These are phyloP conservation scores for Viola odorata DNA, from an alignment of 345 rosid genomes.

Conservation along the genomic window DNA sequence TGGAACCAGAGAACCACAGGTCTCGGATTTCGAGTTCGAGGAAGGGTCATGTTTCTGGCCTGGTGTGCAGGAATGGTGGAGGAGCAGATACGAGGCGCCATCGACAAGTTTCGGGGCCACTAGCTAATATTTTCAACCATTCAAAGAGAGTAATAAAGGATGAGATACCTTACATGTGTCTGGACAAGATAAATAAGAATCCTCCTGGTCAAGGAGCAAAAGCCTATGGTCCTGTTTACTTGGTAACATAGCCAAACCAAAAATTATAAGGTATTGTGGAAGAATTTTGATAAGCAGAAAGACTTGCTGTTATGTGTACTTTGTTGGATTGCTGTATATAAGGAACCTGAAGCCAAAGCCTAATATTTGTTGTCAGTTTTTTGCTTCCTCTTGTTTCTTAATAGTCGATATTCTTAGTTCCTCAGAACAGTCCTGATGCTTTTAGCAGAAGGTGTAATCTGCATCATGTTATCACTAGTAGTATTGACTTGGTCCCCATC, in stretches of 20 bases:
- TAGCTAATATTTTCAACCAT: slow-evolving; percentile 29
- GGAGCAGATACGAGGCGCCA: slow-evolving; percentile 13
- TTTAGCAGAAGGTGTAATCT: too few relatives aligned
- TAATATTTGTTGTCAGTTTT: neutral
- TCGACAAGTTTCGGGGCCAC: slow-evolving; percentile 40
- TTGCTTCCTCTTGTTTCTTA: neutral
- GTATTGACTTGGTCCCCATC: too few relatives aligned
- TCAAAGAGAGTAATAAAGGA: slow-evolving; percentile 20
- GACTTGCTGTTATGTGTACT: too few relatives aligned
- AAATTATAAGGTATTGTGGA: neutral
- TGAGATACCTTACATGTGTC: slow-evolving; percentile 37
- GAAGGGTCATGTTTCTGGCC: slow-evolving; percentile 42
- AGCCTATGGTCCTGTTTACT: slow-evolving; percentile 47
- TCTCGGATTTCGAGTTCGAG: slow-evolving; percentile 20
- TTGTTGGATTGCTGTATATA: neutral
- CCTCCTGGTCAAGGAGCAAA: slow-evolving; percentile 19
- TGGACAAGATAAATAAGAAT: slow-evolving; percentile 22
- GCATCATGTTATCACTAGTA: too few relatives aligned
- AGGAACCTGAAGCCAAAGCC: neutral
- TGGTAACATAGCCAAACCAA: slow-evolving; percentile 33
- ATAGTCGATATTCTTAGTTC: neutral
- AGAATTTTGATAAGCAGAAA: neutral
- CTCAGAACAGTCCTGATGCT: too few relatives aligned
- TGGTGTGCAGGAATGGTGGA: slow-evolving; percentile 18
- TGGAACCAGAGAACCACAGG: slow-evolving; percentile 13